Evolutionary conservation across 768 basidiomycete species (phyloP).

Genomic region (Mycena vitilis): DNA sequence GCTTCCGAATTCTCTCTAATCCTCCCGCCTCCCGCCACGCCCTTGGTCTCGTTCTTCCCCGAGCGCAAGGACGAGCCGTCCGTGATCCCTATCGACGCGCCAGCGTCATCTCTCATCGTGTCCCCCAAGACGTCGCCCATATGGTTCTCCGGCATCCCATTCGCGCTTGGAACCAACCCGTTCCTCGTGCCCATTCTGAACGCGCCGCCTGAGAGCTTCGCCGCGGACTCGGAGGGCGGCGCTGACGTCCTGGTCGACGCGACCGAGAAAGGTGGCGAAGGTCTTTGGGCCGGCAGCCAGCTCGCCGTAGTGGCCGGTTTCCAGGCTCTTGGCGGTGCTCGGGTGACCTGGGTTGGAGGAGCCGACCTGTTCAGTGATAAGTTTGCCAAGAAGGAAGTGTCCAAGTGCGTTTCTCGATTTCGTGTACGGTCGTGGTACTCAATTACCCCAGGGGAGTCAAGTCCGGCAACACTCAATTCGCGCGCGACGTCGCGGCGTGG

Average conservation of each 20-base stretch:
- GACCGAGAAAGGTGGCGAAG: slow-evolving; percentile 79
- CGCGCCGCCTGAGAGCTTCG: slow-evolving; percentile 82
- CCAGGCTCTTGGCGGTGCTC: slow-evolving; percentile 82
- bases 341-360: slow-evolving; percentile 86
- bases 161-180: slow-evolving; percentile 77
- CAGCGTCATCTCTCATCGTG: slow-evolving; percentile 57
- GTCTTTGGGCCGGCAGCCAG: slow-evolving; percentile 84
- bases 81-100: slow-evolving; percentile 72
- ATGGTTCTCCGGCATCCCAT: slow-evolving; percentile 81
- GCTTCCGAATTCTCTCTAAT: slow-evolving; percentile 94
- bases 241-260: slow-evolving; percentile 78
- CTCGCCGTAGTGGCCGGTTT: slow-evolving; percentile 88
- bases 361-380: slow-evolving; percentile 84
- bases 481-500: slow-evolving; percentile 84
- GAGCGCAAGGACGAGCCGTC: slow-evolving; percentile 72
- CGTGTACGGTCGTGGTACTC: slow-evolving; percentile 12
- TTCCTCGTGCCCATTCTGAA: slow-evolving; percentile 84
- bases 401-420: slow-evolving; percentile 55
- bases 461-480: slow-evolving; percentile 83
- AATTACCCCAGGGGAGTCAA: slow-evolving; percentile 58
- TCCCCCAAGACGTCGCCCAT: slow-evolving; percentile 65
- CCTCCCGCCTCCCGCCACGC: slow-evolving; percentile 85
- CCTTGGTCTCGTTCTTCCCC: slow-evolving; percentile 89
- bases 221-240: slow-evolving; percentile 72
- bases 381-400: slow-evolving; percentile 71